A percentile compares a stretch with the other conserved stretches of the same genome.
Evolutionary conservation across 768 basidiomycete genomes (phyloP).

Genomic region (Chalciporus piperatus): DNA sequence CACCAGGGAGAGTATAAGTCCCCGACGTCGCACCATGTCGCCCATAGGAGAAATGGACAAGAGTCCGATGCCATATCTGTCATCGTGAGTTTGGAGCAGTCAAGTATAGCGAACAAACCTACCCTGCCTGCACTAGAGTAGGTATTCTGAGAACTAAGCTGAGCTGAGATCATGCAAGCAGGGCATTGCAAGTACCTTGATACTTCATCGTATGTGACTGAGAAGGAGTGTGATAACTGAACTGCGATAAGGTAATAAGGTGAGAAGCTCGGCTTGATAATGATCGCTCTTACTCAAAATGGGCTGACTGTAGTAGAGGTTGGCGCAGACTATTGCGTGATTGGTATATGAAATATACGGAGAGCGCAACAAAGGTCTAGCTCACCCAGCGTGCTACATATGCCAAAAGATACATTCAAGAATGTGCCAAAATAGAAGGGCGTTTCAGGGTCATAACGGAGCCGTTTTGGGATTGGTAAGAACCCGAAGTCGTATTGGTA

Average conservation of each 20-base stretch:
- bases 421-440: slow-evolving; percentile 48
- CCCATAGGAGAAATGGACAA: slow-evolving; percentile 76
- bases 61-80: slow-evolving; percentile 66
- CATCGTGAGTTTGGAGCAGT: not conserved
- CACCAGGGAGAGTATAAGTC: slow-evolving; percentile 62
- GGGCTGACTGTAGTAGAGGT: slow-evolving; percentile 80
- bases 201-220: slow-evolving; percentile 32
- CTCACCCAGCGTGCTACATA: slow-evolving; percentile 48
- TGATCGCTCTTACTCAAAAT: slow-evolving; percentile 53
- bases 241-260: slow-evolving; percentile 8
- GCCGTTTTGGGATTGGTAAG: slow-evolving; percentile 54
- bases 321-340: slow-evolving; percentile 42
- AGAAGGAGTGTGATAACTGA: slow-evolving; percentile 37
- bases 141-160: slow-evolving; percentile 44
- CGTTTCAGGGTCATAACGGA: slow-evolving; percentile 48
- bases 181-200: slow-evolving; percentile 18
- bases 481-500: slow-evolving; percentile 48
- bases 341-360: not conserved
- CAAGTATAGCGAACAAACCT: slow-evolving; percentile 7
- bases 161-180: not conserved
- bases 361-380: not conserved
- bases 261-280: not conserved
- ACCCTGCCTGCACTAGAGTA: slow-evolving; percentile 66
- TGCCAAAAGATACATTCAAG: slow-evolving; percentile 59
- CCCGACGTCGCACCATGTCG: slow-evolving; percentile 73